Conservation (phyloP, 192 early-diverging fungal species). For the Globomyces pollinis-pini region DNA sequence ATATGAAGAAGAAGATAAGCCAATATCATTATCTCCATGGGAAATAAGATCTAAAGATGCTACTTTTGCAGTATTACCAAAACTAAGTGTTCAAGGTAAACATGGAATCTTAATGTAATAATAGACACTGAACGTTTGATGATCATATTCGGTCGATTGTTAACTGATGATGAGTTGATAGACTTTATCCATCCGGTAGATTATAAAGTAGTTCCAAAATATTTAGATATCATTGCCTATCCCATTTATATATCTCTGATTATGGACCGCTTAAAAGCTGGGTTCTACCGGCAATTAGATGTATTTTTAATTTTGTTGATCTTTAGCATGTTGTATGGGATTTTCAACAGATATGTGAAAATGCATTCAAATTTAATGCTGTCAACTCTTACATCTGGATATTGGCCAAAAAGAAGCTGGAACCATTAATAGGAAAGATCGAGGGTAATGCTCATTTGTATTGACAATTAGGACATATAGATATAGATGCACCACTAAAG, state of each 20-base stretch:
- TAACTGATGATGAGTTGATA: not conserved
- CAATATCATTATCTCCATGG: conserved; percentile 17
- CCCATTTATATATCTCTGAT: conserved; percentile 21
- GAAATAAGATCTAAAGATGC: conserved; percentile 9
- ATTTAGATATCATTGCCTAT: conserved; percentile 16
- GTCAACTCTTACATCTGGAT: not conserved
- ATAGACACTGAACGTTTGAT: not conserved
- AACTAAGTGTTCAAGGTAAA: conserved; percentile 2
- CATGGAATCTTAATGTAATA: no score
- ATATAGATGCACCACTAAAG: no score
- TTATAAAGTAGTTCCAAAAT: conserved; percentile 19
- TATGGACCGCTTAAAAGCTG: conserved; percentile 7
- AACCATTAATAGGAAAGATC: not conserved
- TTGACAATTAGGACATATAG: no score
- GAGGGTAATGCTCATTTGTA: no score
- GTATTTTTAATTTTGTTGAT: conserved; percentile 2
- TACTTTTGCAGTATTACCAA: not conserved
- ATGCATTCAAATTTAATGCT: not conserved
- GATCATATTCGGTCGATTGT: conserved; percentile 9
- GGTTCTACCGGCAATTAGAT: conserved; percentile 23
- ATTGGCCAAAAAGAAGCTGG: not conserved
- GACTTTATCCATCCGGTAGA: conserved; percentile 13
- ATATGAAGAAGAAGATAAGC: conserved; percentile 5
- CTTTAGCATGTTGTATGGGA: conserved; percentile 10
- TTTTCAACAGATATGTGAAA: conserved; percentile 8